Evolutionary conservation across 441 rosid species (phyloP).

Genomic region (Euphorbia schlechtendalii): DNA sequence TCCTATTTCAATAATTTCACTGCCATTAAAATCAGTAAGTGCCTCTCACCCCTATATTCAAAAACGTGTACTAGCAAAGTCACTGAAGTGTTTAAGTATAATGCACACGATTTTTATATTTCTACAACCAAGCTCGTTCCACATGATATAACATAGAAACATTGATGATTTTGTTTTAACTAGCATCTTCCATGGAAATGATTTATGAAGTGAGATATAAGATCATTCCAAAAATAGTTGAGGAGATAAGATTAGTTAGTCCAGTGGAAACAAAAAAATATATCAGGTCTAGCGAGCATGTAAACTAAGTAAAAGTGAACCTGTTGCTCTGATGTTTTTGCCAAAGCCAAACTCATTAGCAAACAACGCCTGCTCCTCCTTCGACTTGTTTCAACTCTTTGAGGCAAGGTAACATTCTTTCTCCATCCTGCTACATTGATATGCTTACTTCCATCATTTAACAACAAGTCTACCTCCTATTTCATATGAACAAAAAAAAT

Average conservation of each 20-base stretch:
- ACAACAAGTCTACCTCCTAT: constrained; percentile 98
- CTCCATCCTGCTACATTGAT: constrained; percentile 93
- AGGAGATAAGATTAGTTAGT: constrained; percentile 7
- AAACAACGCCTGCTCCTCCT: constrained; percentile 97
- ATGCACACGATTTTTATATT: not conserved
- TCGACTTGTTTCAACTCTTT: constrained; percentile 92
- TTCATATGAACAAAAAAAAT: constrained; percentile 27
- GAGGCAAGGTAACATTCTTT: constrained; percentile 67
- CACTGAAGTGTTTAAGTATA: no score
- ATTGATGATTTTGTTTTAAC: not conserved
- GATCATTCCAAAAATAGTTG: not conserved
- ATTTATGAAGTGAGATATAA: not conserved
- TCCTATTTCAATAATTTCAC: constrained; percentile 6
- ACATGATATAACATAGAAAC: not conserved
- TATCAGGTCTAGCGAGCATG: not conserved
- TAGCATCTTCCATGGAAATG: not conserved
- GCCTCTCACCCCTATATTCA: no score
- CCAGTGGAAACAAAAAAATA: not conserved
- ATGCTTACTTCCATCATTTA: constrained; percentile 99
- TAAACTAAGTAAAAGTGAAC: constrained; percentile 34
- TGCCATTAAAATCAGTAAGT: not conserved
- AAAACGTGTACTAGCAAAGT: not conserved
- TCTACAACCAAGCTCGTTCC: not conserved
- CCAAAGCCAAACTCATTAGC: constrained; percentile 93
- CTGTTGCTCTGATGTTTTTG: constrained; percentile 78